phyloP scores from a whole-genome alignment of 352 stramenopile species.

The Lagenidium sp. region DNA sequence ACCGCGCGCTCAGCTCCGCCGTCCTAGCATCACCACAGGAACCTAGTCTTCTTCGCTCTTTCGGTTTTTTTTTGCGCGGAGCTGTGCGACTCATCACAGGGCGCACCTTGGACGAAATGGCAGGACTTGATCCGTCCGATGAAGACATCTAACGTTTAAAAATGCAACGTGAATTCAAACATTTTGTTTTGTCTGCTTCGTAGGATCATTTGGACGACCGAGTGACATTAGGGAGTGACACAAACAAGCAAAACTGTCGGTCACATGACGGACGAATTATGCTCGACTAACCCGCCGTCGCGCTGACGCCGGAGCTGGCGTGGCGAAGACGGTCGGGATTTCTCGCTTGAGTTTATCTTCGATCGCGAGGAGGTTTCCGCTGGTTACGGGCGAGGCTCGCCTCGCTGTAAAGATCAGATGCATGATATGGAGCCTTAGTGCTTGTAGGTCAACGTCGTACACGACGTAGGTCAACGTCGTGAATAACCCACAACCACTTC shows the following conservation, averaged over 20 bases:
- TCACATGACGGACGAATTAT: no score
- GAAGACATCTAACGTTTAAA: background rate
- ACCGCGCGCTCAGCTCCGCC: background rate
- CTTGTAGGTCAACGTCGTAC: no score
- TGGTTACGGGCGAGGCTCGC: background rate
- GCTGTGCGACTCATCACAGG: background rate
- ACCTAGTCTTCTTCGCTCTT: background rate
- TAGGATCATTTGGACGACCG: no score
- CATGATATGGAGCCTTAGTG: background rate
- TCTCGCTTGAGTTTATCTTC: background rate
- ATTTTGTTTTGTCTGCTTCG: background rate
- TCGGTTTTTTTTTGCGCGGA: background rate
- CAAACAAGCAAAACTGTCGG: no score
- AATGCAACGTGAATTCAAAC: background rate
- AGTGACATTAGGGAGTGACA: no score
- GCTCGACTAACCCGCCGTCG: no score
- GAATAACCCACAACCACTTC: background rate
- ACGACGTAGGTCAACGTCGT: slow-evolving; percentile 1
- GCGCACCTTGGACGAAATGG: no score
- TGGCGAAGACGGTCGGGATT: no score
- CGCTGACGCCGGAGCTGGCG: no score
- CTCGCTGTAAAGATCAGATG: background rate
- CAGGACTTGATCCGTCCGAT: no score
- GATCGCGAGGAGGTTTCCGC: background rate
- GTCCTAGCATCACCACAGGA: background rate